These are phyloP conservation scores for Pinus tabuliformis DNA, from an alignment of 75 land plant species.

Conservation along the genomic window DNA sequence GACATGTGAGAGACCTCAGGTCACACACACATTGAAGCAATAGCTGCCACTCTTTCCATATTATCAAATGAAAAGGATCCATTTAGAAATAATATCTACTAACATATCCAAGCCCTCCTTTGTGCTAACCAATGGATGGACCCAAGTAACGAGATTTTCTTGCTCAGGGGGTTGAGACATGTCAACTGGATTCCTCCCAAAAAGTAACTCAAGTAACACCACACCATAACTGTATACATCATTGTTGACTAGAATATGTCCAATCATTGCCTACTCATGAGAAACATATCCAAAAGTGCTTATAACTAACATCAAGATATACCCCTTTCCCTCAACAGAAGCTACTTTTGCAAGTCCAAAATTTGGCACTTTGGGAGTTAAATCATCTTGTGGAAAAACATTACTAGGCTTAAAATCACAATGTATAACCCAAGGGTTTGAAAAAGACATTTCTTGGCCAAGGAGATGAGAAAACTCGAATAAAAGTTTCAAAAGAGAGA, in stretches of 20 bases:
- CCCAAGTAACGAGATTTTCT: conserved; percentile 90
- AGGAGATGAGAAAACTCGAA: no score
- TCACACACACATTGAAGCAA: conserved; percentile 96
- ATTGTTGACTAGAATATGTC: conserved; percentile 54
- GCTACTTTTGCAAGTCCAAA: conserved; percentile 90
- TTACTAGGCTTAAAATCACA: conserved; percentile 94
- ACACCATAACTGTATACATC: conserved; percentile 81
- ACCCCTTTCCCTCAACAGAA: conserved; percentile 74
- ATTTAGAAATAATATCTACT: conserved; percentile 65
- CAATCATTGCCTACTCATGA: conserved; percentile 63
- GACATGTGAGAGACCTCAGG: conserved; percentile 83
- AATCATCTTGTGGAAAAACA: conserved; percentile 78
- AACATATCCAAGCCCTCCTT: conserved; percentile 66
- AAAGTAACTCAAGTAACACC: conserved; percentile 80
- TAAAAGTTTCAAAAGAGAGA: no score
- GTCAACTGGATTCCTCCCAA: conserved; percentile 90
- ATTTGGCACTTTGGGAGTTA: conserved; percentile 65
- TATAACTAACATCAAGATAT: conserved; percentile 92
- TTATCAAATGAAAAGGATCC: conserved; percentile 60
- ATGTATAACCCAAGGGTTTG: conserved; percentile 91
- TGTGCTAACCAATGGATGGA: conserved; percentile 71
- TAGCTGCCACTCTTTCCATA: conserved; percentile 75
- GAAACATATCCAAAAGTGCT: conserved; percentile 91
- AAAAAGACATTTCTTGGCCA: conserved; percentile 1
- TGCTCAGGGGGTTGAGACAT: conserved; percentile 86